Percentiles rank a stretch among this genome's conserved stretches.
phyloP scores from a whole-genome alignment of 345 rosid genomes.

The Sapria himalayana region DNA sequence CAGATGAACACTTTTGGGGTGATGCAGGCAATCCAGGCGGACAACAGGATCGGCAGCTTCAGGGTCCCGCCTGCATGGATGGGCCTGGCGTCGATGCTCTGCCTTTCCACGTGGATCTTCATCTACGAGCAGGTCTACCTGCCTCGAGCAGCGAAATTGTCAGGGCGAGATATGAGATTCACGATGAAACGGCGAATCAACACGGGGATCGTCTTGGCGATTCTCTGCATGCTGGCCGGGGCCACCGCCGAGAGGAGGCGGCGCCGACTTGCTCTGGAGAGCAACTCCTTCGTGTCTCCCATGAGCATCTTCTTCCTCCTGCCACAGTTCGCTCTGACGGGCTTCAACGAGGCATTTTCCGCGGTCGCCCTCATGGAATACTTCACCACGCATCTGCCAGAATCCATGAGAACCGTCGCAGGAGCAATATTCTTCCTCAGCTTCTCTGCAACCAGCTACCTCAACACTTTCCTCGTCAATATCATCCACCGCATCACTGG shows the following conservation, averaged over 20 bases:
- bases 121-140: slow-evolving; percentile 27
- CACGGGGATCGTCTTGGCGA: slow-evolving; percentile 33
- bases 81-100: slow-evolving; percentile 34
- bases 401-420: slow-evolving; percentile 49
- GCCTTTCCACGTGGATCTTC: slow-evolving; percentile 43
- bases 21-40: slow-evolving; percentile 36
- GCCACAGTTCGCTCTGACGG: slow-evolving; percentile 48
- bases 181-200: slow-evolving; percentile 28
- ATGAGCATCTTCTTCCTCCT: slow-evolving; percentile 18
- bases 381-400: slow-evolving; percentile 44
- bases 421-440: slow-evolving; percentile 57
- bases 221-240: slow-evolving; percentile 30
- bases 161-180: slow-evolving; percentile 18
- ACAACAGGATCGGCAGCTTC: slow-evolving; percentile 21
- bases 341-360: slow-evolving; percentile 49
- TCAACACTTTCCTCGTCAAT: slow-evolving; percentile 25
- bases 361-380: slow-evolving; percentile 53
- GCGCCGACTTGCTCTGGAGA: slow-evolving; percentile 19
- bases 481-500: slow-evolving; percentile 7
- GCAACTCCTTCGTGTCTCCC: slow-evolving; percentile 23
- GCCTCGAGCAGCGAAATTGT: slow-evolving; percentile 13
- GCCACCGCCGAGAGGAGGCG: slow-evolving; percentile 28
- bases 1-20: slow-evolving; percentile 45
- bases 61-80: slow-evolving; percentile 51
- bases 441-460: slow-evolving; percentile 30